These are phyloP conservation scores for Podaxis carcinomalis DNA, from an alignment of 768 basidiomycete genomes.

Conservation along the genomic window DNA sequence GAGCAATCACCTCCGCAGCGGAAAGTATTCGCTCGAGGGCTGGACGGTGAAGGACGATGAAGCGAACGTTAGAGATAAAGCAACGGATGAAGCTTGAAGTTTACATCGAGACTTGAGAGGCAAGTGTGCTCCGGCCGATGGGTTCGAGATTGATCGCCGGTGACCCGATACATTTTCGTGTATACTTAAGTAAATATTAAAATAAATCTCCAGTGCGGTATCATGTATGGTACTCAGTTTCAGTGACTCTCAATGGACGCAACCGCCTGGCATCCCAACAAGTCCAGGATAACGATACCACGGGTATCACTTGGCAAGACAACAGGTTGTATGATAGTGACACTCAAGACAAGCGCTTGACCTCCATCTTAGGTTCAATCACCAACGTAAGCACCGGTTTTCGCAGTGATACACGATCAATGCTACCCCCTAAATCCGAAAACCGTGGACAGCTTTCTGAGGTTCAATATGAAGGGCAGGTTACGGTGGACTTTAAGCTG, in stretches of 20 bases:
- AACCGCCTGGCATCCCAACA: no score
- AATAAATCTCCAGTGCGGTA: no score
- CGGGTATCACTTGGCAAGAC: no score
- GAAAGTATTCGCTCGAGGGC: neutral
- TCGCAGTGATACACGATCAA: neutral
- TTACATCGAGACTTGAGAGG: neutral
- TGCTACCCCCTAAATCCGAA: neutral
- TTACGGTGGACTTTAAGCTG: neutral
- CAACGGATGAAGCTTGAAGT: neutral
- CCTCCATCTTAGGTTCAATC: neutral
- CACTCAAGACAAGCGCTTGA: neutral
- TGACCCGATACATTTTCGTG: neutral
- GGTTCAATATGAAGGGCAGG: neutral
- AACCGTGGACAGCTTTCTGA: neutral
- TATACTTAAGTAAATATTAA: no score
- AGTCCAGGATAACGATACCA: no score
- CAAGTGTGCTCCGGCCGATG: neutral
- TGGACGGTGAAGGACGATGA: neutral
- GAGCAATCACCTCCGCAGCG: neutral
- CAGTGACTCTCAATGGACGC: no score
- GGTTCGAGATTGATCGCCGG: constrained; percentile 1
- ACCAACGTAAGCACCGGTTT: no score
- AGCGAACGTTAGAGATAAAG: neutral
- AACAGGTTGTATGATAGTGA: neutral
- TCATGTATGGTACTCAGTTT: no score